Evolutionary conservation across 768 basidiomycete genomes (phyloP).

Genomic region (Lactarius tabidus): DNA sequence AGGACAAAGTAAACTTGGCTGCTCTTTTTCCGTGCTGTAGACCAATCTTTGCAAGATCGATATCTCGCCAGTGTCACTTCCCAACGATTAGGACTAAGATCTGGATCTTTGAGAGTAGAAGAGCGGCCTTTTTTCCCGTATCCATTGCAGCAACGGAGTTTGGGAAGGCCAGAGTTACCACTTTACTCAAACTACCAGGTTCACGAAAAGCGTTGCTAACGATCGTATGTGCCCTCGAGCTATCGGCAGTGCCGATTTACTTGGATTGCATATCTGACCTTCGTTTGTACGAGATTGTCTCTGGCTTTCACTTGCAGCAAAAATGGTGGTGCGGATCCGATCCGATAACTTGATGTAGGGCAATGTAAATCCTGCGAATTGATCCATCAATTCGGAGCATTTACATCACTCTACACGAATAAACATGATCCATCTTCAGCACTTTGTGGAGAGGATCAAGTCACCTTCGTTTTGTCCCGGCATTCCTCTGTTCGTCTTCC

Average conservation of each 20-base stretch:
- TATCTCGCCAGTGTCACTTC: too few relatives aligned
- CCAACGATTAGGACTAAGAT: too few relatives aligned
- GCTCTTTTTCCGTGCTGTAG: too few relatives aligned
- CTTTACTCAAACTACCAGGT: too few relatives aligned
- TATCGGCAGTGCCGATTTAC: too few relatives aligned
- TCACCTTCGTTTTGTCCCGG: not conserved
- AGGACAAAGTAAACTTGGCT: too few relatives aligned
- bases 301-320: not conserved
- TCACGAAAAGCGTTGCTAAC: not conserved
- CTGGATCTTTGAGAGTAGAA: not conserved
- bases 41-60: too few relatives aligned
- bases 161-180: not conserved
- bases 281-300: not conserved
- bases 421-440: not conserved
- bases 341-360: not conserved
- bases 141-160: not conserved
- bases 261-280: not conserved
- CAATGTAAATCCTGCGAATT: not conserved
- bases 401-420: not conserved
- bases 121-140: not conserved
- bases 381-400: not conserved
- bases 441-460: not conserved
- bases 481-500: not conserved
- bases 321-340: not conserved
- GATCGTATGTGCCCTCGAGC: not conserved